Evolutionary conservation across 1,284 basidiomycete genomes (phyloP), one percentile per base, ranked within the genome.

Genomic region (Porodaedalea pini): DNA sequence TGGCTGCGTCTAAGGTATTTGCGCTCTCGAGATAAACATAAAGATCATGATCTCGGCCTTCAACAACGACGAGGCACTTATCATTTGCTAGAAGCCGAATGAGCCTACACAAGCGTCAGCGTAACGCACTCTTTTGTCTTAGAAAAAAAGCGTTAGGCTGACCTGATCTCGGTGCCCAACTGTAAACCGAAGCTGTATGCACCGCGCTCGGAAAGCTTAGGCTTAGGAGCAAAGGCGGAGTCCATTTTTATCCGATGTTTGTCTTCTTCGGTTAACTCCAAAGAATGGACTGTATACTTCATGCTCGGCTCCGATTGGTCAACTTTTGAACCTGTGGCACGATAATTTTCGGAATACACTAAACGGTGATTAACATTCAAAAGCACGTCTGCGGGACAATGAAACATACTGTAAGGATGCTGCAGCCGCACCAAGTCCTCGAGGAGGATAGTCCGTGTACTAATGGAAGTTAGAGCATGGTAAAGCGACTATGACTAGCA

Each of bases 211-310:
- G 60, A 52, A 57, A 69, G 17, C 49, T 62, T 21, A 60, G 78
- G 78, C 0, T 64, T 64, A 1, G 78, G 78, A 15, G 78, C 61
- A 43, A 70, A 67, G 0, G 44, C 66, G 0, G 68, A 53, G 60
- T 79, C 67, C 1, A 77, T 49, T 61, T 76, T 75, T 53, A 79
- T 54, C 0, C 65, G 64, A 0, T 82, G 75, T 39, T 69, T 69
- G 60, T 81, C 74, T 5, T 75, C 69, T 3, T 70, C 64, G 0
- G 72, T 72, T 10, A 83, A 60, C 4, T 72, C 67, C 45, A 82
- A 62, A 0, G 65, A 21, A 51, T 74, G 67, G 0, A 81, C 61
- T 0, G 67, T 71, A 56, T 76, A 75, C 27, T 68, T 49, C 0
- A 66, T 40, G 27, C 55, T 48, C n/a, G 72, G 66, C 1, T 69